These are phyloP conservation scores for Russula dissimulans DNA, from an alignment of 768 basidiomycete species.

Conservation along the genomic window DNA sequence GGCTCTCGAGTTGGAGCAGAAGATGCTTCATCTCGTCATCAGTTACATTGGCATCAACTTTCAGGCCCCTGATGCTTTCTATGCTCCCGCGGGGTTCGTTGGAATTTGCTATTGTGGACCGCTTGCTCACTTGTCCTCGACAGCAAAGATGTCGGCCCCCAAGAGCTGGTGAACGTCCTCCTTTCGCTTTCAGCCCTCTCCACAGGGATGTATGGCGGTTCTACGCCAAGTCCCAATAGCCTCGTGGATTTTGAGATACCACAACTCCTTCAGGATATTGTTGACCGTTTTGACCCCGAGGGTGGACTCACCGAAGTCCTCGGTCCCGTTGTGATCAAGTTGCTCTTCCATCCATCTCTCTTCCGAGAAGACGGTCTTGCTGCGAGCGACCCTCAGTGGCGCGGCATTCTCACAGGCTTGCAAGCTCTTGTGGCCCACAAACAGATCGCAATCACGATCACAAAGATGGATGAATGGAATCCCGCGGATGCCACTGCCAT, in stretches of 20 bases:
- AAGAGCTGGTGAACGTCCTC: slow-evolving; percentile 77
- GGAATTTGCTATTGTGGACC: background rate
- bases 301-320: slow-evolving; percentile 72
- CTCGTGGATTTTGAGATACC: slow-evolving; percentile 64
- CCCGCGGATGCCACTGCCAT: slow-evolving; percentile 48
- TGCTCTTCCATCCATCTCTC: slow-evolving; percentile 58
- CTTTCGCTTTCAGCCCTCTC: slow-evolving; percentile 63
- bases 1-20: slow-evolving; percentile 60
- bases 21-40: slow-evolving; percentile 71
- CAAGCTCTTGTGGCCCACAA: slow-evolving; percentile 77
- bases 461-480: slow-evolving; percentile 65
- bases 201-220: slow-evolving; percentile 48
- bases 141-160: slow-evolving; percentile 64
- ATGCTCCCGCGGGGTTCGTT: slow-evolving; percentile 69
- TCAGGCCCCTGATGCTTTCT: slow-evolving; percentile 92
- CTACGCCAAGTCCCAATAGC: slow-evolving; percentile 36
- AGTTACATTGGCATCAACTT: slow-evolving; percentile 84
- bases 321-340: slow-evolving; percentile 55
- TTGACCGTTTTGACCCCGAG: slow-evolving; percentile 69
- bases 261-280: slow-evolving; percentile 76
- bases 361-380: slow-evolving; percentile 59
- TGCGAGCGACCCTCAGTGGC: slow-evolving; percentile 73
- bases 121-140: background rate
- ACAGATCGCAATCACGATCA: slow-evolving; percentile 73
- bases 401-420: slow-evolving; percentile 73